Conservation (phyloP, 495 filamentous ascomycete genomes). For the Daldinia childiae region DNA sequence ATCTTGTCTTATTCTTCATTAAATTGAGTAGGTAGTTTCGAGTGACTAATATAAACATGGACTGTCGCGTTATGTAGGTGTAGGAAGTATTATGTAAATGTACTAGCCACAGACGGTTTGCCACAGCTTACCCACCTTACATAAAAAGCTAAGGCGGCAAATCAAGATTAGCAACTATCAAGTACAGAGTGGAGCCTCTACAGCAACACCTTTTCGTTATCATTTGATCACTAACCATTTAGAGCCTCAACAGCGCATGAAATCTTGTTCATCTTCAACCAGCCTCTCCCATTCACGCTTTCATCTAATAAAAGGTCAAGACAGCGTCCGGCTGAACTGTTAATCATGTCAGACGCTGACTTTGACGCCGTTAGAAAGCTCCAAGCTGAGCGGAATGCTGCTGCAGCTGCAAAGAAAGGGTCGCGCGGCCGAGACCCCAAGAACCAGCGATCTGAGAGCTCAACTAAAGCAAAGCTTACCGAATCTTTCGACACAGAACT, state of each 20-base stretch:
- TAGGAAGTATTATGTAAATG: no score
- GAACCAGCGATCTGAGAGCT: conserved; percentile 86
- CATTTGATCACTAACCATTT: conserved; percentile 19
- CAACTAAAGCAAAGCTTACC: conserved; percentile 93
- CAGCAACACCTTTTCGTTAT: conserved; percentile 17
- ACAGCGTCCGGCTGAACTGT: conserved; percentile 38
- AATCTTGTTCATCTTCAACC: conserved; percentile 27
- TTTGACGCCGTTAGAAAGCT: conserved; percentile 84
- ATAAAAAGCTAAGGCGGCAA: background rate
- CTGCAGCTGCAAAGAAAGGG: conserved; percentile 82
- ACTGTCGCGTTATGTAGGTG: no score
- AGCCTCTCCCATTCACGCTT: conserved; percentile 23
- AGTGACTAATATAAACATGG: background rate
- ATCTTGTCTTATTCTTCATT: background rate
- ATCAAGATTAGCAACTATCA: conserved; percentile 8
- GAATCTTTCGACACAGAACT: conserved; percentile 94
- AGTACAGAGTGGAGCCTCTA: background rate
- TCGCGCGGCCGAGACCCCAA: conserved; percentile 86
- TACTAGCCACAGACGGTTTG: conserved; percentile 21
- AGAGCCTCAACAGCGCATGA: conserved; percentile 31
- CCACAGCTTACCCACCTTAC: conserved; percentile 6
- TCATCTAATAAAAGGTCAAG: conserved; percentile 47
- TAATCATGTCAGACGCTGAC: conserved; percentile 73
- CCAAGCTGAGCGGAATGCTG: conserved; percentile 92
- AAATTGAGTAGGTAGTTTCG: background rate